Evolutionary conservation across 78 protist genomes (phyloP), one percentile per base, ranked within the genome.

Genomic region (Dictyostelium firmibasis): DNA sequence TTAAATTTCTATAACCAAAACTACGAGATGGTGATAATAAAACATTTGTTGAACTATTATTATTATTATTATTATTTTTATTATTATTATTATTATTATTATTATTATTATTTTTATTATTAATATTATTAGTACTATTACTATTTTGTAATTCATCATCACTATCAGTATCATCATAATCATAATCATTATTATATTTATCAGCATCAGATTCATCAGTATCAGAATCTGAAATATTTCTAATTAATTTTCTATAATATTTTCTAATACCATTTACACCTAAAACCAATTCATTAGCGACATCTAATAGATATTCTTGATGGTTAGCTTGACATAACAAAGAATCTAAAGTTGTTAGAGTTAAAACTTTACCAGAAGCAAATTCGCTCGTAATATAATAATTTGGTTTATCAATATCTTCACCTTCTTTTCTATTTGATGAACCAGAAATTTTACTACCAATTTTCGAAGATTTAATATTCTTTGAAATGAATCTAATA

Each of bases 221-320:
- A 35, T 31, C 35, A 23, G 75, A 79, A 77, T 77, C 83, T 23
- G 83, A 77, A 7, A 18, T 27, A 44, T 27, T 20, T 57, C 78
- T 25, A 60, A 82, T 82, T 23, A 89, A 35, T 77, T 81, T 78
- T 23, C 83, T n/a, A 57, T 89, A 76, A 41, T 89, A 89, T 18
- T 84, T 78, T 57, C 83, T 89, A 47, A 89, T 89, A 81, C 94
- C 94, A 47, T 89, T 89, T 78, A 78, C 86, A 69, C 94, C 94
- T 5, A 89, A 47, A 0, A 89, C 94, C 33, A 89, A 44, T 50
- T 89, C 94, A 36, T 36, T 72, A 18, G 94, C 94, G 1, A 89
- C 86, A 29, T 89, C 94, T 27, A 89, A 81, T 0, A 89, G 82
- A 35, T 81, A 89, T 13, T 89, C 94, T 81, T 89, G 86, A 67